phyloP scores from a whole-genome alignment of 2,329 filamentous ascomycete genomes.

The Hysterium pulicare region DNA sequence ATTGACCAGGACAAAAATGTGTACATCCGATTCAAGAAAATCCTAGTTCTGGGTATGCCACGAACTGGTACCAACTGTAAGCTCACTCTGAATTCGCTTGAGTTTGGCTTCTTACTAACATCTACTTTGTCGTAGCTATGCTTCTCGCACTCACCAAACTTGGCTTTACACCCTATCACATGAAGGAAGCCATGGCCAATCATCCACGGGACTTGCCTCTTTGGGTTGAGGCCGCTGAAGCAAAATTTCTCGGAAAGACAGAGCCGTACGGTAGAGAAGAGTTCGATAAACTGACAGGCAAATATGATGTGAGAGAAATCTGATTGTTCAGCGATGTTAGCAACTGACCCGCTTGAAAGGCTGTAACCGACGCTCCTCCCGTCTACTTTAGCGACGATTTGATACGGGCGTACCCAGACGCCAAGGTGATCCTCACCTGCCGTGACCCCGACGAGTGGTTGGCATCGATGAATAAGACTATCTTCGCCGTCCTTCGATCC shows the following conservation, averaged over 20 bases:
- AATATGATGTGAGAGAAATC: slow-evolving; percentile 26
- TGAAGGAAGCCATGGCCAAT: slow-evolving; percentile 33
- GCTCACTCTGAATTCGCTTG: background rate
- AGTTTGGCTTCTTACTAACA: slow-evolving; percentile 1
- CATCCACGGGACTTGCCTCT: slow-evolving; percentile 29
- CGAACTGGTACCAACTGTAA: slow-evolving; percentile 33
- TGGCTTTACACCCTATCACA: slow-evolving; percentile 32
- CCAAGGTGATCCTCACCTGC: slow-evolving; percentile 18
- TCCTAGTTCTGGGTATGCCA: slow-evolving; percentile 34
- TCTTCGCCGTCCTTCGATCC: background rate
- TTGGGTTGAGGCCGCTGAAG: slow-evolving; percentile 34
- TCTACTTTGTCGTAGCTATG: slow-evolving; percentile 15
- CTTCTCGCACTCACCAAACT: slow-evolving; percentile 28
- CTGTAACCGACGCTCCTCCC: slow-evolving; percentile 12
- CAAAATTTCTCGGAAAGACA: slow-evolving; percentile 27
- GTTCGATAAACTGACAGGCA: slow-evolving; percentile 35
- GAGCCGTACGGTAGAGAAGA: slow-evolving; percentile 26
- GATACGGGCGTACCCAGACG: slow-evolving; percentile 14
- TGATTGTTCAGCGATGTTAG: background rate
- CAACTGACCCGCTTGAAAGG: slow-evolving; percentile 2
- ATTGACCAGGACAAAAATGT: slow-evolving; percentile 11
- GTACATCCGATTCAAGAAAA: slow-evolving; percentile 20
- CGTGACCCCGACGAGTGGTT: slow-evolving; percentile 6
- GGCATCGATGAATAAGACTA: slow-evolving; percentile 6
- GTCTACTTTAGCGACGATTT: slow-evolving; percentile 15